A percentile compares a stretch with the other conserved stretches of the same genome.
These are phyloP conservation scores for Laguncularia racemosa DNA, from an alignment of 345 rosid species.

Conservation along the genomic window DNA sequence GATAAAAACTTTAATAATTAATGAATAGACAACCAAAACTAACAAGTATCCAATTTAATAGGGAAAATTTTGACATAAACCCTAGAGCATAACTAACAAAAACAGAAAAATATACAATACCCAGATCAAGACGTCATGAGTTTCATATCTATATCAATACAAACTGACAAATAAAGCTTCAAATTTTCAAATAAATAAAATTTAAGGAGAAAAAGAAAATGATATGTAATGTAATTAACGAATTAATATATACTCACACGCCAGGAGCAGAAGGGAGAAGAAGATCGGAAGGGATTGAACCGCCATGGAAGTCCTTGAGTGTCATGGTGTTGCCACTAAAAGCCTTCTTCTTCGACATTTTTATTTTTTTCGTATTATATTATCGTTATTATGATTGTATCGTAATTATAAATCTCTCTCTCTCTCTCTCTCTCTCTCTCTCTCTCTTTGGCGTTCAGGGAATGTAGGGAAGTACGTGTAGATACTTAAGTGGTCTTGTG, in stretches of 20 bases:
- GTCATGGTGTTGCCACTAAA: conserved; percentile 67
- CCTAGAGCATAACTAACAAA: background rate
- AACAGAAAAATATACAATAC: background rate
- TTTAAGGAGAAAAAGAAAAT: no score
- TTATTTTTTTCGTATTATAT: background rate
- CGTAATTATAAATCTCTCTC: background rate
- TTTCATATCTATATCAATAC: no score
- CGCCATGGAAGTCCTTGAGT: conserved; percentile 91
- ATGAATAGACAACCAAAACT: no score
- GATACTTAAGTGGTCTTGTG: no score
- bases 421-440: background rate
- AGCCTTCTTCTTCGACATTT: conserved; percentile 87
- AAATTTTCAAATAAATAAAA: no score
- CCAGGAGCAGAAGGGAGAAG: conserved; percentile 93
- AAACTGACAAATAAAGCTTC: no score
- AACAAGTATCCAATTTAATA: no score
- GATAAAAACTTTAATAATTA: background rate
- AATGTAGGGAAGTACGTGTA: no score
- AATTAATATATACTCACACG: conserved; percentile 35
- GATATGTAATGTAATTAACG: background rate
- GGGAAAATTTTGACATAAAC: no score
- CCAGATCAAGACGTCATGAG: conserved; percentile 15
- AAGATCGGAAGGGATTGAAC: conserved; percentile 80
- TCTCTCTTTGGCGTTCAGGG: background rate
- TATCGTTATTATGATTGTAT: no score